Base-by-base conservation (phyloP, 2,329 filamentous ascomycete genomes). In the Meredithiella fracta region DNA sequence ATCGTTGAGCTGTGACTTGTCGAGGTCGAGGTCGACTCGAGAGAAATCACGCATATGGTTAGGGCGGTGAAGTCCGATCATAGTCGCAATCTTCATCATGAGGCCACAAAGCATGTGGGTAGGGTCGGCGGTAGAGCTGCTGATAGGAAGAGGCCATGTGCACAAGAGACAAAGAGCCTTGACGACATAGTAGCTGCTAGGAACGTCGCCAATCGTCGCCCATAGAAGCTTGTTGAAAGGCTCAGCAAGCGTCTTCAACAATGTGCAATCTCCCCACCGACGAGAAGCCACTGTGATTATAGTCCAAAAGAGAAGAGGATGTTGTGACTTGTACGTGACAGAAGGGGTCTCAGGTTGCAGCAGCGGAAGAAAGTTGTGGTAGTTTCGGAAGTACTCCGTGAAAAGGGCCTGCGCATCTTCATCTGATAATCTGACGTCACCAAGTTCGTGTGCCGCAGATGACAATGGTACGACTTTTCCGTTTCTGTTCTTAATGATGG, bases 81-180 rank as follows among this genome's bases (percentile, higher is more conserved):
- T 85, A 61, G 87, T 89, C 7, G 86, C 86, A 22, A 86, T 80
- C 69, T 90, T 88, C 79, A 91, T 89, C 84, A 91, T 88, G 59
- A 88, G 79, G 54, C 86, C 86, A 62, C 83, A 83, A 17, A 90
- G 71, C 65, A 87, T 89, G 65, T 90, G 87, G 1, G 86, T 91
- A 2, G 85, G 85, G 62, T 92, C 86, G 6, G 82, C 82, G 4
- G 83, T 83, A 1, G 85, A 88, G 3, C 83, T 86, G 67, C 83
- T 88, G n/a, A 83, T 87, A 0, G 86, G 86, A 38, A 91, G 69
- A 4, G 86, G 86, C 86, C 86, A 92, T 3, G 83, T 86, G 66
- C 86, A 91, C 44, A 90, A 69, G 57, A 92, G 69, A 63, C 85
- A 89, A 62, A 91, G 72, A 1, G 85, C 86, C 69, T 91, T 90